phyloP scores from a whole-genome alignment of 2,329 filamentous ascomycete genomes.

The Fusarium neocosmosporiellum region DNA sequence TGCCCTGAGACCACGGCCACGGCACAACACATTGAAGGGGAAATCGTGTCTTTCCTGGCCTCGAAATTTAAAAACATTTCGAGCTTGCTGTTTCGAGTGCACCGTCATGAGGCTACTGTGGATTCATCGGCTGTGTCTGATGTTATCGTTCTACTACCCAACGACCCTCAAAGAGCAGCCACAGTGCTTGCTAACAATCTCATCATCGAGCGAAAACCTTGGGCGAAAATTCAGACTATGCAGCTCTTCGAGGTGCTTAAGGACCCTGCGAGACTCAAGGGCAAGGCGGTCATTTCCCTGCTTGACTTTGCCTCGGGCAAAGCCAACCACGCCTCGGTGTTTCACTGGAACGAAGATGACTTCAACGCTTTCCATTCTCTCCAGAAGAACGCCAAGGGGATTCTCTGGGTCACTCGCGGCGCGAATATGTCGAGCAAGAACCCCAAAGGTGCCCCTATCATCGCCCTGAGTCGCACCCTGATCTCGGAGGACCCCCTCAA shows the following conservation, averaged over 20 bases:
- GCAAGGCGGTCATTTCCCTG: constrained; percentile 57
- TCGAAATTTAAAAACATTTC: not conserved
- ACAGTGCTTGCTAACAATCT: constrained; percentile 18
- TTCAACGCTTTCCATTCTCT: constrained; percentile 57
- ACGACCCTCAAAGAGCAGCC: not conserved
- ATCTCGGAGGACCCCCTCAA: constrained; percentile 61
- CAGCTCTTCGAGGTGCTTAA: constrained; percentile 16
- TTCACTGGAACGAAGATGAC: constrained; percentile 51
- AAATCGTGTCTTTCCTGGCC: constrained; percentile 4
- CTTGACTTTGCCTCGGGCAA: constrained; percentile 52
- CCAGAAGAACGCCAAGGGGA: constrained; percentile 48
- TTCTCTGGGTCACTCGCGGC: constrained; percentile 62
- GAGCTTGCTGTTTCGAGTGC: constrained; percentile 12
- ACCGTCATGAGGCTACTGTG: not conserved
- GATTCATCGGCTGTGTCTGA: not conserved
- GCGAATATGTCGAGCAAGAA: constrained; percentile 51
- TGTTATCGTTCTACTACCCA: constrained; percentile 34
- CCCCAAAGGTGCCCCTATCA: constrained; percentile 53
- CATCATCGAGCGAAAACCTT: constrained; percentile 2
- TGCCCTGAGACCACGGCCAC: not conserved
- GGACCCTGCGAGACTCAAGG: constrained; percentile 29
- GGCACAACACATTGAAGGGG: not conserved
- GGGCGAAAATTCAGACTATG: constrained; percentile 4
- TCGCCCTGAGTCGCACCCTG: constrained; percentile 60
- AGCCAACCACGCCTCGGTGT: constrained; percentile 47